These are phyloP conservation scores for Botrytis aclada DNA, from an alignment of 2,329 filamentous ascomycete genomes.

Conservation along the genomic window DNA sequence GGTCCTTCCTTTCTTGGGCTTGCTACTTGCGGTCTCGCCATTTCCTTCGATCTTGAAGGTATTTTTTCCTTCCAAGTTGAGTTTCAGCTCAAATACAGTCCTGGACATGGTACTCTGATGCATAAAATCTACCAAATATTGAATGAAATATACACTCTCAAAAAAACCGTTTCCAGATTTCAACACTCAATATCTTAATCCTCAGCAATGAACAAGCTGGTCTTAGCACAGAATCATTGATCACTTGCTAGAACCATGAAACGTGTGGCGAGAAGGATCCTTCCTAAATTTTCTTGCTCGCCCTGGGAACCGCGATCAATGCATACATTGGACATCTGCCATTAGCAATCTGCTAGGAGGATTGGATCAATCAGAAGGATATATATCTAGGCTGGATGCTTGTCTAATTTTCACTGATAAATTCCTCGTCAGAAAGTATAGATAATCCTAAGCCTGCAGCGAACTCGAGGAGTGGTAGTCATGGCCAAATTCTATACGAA, in stretches of 20 bases:
- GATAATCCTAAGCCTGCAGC: not conserved
- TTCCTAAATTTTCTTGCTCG: not conserved
- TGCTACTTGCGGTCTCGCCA: not conserved
- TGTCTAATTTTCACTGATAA: not conserved
- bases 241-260: not conserved
- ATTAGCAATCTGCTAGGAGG: not conserved
- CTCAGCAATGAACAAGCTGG: not conserved
- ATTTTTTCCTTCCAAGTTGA: not conserved
- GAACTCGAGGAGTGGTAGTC: not conserved
- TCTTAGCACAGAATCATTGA: not conserved
- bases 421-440: not conserved
- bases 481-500: not conserved
- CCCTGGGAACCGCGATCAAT: not conserved
- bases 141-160: not conserved
- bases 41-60: not conserved
- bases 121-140: not conserved
- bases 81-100: not conserved
- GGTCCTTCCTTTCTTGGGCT: not conserved
- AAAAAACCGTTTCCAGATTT: not conserved
- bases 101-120: not conserved
- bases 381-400: not conserved
- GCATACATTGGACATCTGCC: not conserved
- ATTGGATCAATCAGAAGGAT: not conserved
- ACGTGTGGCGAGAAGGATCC: not conserved
- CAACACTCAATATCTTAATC: not conserved